These are phyloP conservation scores for Aspergillus hortae DNA, from an alignment of 2,329 filamentous ascomycete genomes.

Conservation along the genomic window DNA sequence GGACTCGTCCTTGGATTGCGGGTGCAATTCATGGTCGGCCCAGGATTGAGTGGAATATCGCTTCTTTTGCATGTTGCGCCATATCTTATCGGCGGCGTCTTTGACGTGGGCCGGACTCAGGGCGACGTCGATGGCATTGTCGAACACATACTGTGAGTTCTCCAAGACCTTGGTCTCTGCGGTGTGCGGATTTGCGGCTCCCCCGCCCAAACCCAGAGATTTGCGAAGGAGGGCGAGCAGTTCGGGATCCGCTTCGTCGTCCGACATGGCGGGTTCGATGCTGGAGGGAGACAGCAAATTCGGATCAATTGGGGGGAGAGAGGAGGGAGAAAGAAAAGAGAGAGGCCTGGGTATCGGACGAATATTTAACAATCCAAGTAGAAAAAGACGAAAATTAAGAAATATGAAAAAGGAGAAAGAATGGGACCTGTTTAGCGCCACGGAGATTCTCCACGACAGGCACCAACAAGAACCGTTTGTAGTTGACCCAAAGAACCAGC, in stretches of 20 bases:
- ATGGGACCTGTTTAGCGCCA: slow-evolving; percentile 1
- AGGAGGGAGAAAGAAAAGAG: background rate
- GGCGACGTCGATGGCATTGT: slow-evolving; percentile 90
- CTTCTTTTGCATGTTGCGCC: slow-evolving; percentile 76
- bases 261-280: slow-evolving; percentile 60
- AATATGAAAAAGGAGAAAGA: slow-evolving; percentile 1
- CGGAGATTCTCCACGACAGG: slow-evolving; percentile 8
- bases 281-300: background rate
- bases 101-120: slow-evolving; percentile 81
- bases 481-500: slow-evolving; percentile 14
- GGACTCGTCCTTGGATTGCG: slow-evolving; percentile 71
- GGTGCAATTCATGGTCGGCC: slow-evolving; percentile 86
- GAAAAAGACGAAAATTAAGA: background rate
- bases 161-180: slow-evolving; percentile 79
- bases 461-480: slow-evolving; percentile 11
- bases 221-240: slow-evolving; percentile 81
- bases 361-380: background rate
- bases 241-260: slow-evolving; percentile 87
- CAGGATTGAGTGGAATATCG: slow-evolving; percentile 80
- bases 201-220: slow-evolving; percentile 64
- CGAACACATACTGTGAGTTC: slow-evolving; percentile 79
- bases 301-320: background rate
- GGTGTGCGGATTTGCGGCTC: slow-evolving; percentile 50
- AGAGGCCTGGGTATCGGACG: background rate
- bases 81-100: slow-evolving; percentile 74